phyloP scores from a whole-genome alignment of 1,284 basidiomycete species.

The Vanrija pseudolonga region DNA sequence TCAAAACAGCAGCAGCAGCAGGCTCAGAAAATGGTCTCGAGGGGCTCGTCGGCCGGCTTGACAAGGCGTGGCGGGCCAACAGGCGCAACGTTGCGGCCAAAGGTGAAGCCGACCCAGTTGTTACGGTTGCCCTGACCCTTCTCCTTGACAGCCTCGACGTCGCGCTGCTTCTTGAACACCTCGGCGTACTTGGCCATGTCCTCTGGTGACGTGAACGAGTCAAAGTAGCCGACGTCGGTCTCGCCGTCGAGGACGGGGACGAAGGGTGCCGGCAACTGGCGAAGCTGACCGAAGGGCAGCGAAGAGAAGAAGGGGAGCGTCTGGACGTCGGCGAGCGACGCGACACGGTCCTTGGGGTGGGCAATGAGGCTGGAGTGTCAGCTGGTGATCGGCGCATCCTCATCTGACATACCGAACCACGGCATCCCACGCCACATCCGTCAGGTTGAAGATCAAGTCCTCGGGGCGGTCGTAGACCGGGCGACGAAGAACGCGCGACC shows the following conservation, averaged over 20 bases:
- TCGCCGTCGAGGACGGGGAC: constrained; percentile 94
- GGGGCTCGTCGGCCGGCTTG: constrained; percentile 47
- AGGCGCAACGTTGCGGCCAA: constrained; percentile 66
- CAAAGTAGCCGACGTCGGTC: constrained; percentile 96
- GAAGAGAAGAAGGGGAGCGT: constrained; percentile 80
- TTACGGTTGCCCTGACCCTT: constrained; percentile 62
- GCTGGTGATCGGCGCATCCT: background rate
- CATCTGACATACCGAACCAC: constrained; percentile 64
- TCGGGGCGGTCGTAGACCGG: constrained; percentile 95
- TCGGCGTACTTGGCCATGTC: constrained; percentile 99
- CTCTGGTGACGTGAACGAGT: constrained; percentile 85
- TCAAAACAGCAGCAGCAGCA: background rate
- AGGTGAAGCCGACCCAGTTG: constrained; percentile 81
- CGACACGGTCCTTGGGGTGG: constrained; percentile 74
- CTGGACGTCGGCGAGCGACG: constrained; percentile 69
- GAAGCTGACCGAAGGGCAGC: constrained; percentile 72
- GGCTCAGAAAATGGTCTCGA: constrained; percentile 50
- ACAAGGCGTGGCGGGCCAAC: constrained; percentile 12
- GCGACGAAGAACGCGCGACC: constrained; percentile 82
- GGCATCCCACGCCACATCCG: constrained; percentile 93
- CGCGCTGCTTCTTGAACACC: constrained; percentile 93
- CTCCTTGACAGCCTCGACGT: constrained; percentile 88
- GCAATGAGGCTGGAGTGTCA: constrained; percentile 59
- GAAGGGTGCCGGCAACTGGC: constrained; percentile 81
- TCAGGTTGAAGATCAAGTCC: constrained; percentile 95